These are phyloP conservation scores for Mycena floridula DNA, from an alignment of 768 basidiomycete genomes.

Conservation along the genomic window DNA sequence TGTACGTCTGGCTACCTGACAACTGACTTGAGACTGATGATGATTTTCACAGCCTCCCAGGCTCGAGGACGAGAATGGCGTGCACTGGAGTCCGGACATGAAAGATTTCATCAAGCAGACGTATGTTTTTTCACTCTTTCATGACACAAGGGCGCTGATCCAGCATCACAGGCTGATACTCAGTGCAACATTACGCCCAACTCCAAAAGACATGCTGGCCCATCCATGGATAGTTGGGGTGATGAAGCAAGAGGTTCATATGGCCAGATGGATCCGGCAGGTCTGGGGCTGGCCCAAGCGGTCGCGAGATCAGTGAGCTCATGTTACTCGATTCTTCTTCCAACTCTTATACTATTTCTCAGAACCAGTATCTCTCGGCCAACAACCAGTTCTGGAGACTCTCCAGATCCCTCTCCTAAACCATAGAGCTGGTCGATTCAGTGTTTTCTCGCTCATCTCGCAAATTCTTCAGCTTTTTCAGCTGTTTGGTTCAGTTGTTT, in stretches of 20 bases:
- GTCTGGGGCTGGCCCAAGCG: conserved; percentile 76
- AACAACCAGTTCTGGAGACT: conserved; percentile 16
- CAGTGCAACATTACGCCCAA: conserved; percentile 62
- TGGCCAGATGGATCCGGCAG: conserved; percentile 83
- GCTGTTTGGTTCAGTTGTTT: no score
- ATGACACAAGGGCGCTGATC: not conserved
- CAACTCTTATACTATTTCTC: not conserved
- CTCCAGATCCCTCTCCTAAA: conserved; percentile 15
- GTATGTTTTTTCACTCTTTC: conserved; percentile 38
- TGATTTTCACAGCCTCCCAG: conserved; percentile 57
- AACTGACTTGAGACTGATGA: not conserved
- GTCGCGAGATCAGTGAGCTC: conserved; percentile 37
- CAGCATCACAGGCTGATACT: conserved; percentile 55
- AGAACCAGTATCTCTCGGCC: conserved; percentile 25
- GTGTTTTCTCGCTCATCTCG: no score
- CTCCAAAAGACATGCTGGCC: conserved; percentile 73
- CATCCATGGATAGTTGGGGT: conserved; percentile 79
- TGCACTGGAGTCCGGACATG: conserved; percentile 77
- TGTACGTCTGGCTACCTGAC: conserved; percentile 35
- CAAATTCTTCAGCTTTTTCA: no score
- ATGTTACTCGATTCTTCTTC: not conserved
- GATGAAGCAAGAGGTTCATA: conserved; percentile 80
- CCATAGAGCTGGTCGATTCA: no score
- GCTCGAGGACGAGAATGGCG: conserved; percentile 66
- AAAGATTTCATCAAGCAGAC: conserved; percentile 86